Base-by-base conservation (phyloP, 306 rosid species). In the Luffa aegyptiaca region DNA sequence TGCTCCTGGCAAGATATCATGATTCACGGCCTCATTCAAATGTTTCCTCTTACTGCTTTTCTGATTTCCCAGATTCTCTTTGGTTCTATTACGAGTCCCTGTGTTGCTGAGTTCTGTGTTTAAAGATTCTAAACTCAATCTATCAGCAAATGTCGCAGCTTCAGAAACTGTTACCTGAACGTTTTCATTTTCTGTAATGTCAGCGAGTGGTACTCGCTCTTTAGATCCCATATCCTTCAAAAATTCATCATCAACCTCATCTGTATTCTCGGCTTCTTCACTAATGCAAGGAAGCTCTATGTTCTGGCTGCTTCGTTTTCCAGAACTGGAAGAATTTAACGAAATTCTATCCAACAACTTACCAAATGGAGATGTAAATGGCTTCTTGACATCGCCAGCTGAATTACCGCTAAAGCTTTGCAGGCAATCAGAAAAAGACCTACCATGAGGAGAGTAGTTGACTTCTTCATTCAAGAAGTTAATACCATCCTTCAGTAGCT, bases 261-360 rank as follows among this genome's bases (percentile, higher is more conserved):
- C 97, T 36, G 81, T 59, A 75, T 85, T 90, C 88, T 96, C 99
- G 77, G 87, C 88, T 86, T 91, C 99, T 87, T 96, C 99, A 51
- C 52, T 80, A 66, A 96, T 93, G 88, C 94, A 88, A 41, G 98
- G 97, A 82, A 96, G 99, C 81, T 96, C 99, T 37, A 80, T 80
- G 77, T 81, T 90, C 80, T 82, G 85, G 89, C 88, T 90, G 81
- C 72, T 81, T 14, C 85, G 84, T 87, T 88, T 96, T 81, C 87
- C 94, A 16, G 96, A 96, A 85, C 94, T 90, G 70, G 91, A 88
- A 18, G 80, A 77, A 75, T 81, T 84, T 26, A 85, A 79, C 84
- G 87, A 84, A 76, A 85, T 84, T 82, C 82, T 86, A 69, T 96
- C 94, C 97, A 95, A 89, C 69, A 93, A 85, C 61, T 90, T 93